These are phyloP conservation scores for Ormosia emarginata DNA, from an alignment of 306 rosid species.

Conservation along the genomic window DNA sequence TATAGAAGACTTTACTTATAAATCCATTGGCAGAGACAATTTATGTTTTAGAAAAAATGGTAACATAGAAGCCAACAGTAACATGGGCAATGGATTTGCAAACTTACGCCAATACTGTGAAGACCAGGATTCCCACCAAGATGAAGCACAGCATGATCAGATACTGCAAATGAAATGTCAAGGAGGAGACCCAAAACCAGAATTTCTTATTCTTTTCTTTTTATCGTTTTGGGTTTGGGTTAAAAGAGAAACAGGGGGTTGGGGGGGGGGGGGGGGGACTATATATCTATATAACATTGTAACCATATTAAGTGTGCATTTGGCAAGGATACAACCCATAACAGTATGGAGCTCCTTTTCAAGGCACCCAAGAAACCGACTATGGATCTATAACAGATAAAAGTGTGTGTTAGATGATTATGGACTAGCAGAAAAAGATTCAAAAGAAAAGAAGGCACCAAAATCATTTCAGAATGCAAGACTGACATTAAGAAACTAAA, in stretches of 20 bases:
- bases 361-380: constrained; percentile 89
- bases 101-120: constrained; percentile 95
- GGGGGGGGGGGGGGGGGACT: background rate
- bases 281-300: background rate
- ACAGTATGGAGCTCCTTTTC: constrained; percentile 61
- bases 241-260: background rate
- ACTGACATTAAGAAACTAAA: constrained; percentile 74
- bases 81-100: background rate
- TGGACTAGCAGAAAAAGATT: background rate
- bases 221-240: background rate
- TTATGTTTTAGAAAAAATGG: background rate
- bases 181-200: constrained; percentile 33
- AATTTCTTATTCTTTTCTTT: background rate
- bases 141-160: constrained; percentile 69
- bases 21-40: background rate
- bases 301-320: background rate
- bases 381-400: constrained; percentile 59
- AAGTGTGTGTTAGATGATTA: constrained; percentile 7
- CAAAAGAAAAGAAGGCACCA: background rate
- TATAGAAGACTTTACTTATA: background rate
- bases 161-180: constrained; percentile 66
- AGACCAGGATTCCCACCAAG: constrained; percentile 77
- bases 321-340: constrained; percentile 90
- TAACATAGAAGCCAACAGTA: background rate
- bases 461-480: background rate